Percentiles rank a stretch among this genome's conserved stretches.
These are phyloP conservation scores for Lecanicillium sp. DNA, from an alignment of 2,329 filamentous ascomycete species.

Conservation along the genomic window DNA sequence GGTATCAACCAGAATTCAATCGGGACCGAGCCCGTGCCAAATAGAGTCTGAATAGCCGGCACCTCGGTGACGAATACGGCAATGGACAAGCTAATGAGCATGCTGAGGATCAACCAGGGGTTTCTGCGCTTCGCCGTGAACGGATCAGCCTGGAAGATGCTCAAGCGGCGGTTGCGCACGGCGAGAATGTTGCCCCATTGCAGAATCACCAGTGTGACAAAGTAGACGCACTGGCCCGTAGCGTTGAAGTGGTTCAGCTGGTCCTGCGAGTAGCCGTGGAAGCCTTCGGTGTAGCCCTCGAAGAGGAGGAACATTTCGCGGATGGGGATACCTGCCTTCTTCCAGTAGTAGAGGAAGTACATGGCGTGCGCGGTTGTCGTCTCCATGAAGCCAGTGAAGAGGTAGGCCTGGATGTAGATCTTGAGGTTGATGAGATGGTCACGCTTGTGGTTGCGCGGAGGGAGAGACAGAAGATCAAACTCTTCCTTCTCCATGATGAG, in stretches of 20 bases:
- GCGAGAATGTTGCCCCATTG: conserved; percentile 49
- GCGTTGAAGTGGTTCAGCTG: conserved; percentile 43
- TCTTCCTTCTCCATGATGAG: conserved; percentile 52
- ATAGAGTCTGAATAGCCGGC: conserved; percentile 41
- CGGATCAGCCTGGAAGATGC: conserved; percentile 46
- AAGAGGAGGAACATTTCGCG: conserved; percentile 44
- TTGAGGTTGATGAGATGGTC: conserved; percentile 47
- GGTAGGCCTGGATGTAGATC: conserved; percentile 46
- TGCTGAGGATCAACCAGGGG: conserved; percentile 41
- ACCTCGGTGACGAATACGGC: conserved; percentile 49
- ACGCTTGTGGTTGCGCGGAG: conserved; percentile 42
- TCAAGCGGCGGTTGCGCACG: conserved; percentile 46
- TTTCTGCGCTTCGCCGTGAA: conserved; percentile 41
- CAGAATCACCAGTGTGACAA: conserved; percentile 46
- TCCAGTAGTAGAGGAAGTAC: conserved; percentile 49
- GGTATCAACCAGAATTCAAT: conserved; percentile 49
- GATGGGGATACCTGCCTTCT: conserved; percentile 40
- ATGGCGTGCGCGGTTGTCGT: conserved; percentile 43
- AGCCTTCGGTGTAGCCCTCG: conserved; percentile 41
- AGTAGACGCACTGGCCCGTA: conserved; percentile 47
- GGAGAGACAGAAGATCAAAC: conserved; percentile 44
- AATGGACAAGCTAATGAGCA: conserved; percentile 42
- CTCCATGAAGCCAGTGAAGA: conserved; percentile 48
- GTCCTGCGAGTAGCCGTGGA: conserved; percentile 40
- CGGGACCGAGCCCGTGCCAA: conserved; percentile 43